These are phyloP conservation scores for Thymus mandschuricus DNA, from an alignment of 257 asterid species.

Conservation along the genomic window DNA sequence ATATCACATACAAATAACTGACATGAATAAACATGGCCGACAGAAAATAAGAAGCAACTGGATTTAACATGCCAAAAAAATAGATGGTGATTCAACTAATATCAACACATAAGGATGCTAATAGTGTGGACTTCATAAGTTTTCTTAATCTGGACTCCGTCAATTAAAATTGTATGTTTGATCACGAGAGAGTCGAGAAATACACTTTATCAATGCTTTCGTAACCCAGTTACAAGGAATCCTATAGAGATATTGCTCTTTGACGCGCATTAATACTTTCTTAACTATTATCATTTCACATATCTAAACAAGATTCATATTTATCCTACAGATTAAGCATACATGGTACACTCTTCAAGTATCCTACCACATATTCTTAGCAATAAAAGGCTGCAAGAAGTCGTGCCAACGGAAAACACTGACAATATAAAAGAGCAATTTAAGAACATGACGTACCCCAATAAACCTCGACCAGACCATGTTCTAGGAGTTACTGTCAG, in stretches of 20 bases:
- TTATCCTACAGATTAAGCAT: not conserved
- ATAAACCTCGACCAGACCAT: constrained; percentile 89
- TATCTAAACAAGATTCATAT: not conserved
- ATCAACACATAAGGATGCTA: not conserved
- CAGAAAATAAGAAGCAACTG: not conserved
- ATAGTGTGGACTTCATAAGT: not conserved
- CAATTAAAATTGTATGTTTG: not conserved
- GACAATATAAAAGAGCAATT: constrained; percentile 8
- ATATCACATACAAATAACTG: not conserved
- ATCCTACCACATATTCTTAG: not conserved
- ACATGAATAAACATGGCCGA: no score
- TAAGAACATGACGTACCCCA: constrained; percentile 62
- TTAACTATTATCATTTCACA: not conserved
- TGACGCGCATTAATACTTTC: no score
- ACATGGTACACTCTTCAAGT: not conserved
- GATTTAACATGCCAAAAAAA: not conserved
- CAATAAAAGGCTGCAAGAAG: not conserved
- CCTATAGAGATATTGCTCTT: no score
- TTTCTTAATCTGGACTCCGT: not conserved
- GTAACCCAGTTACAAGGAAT: not conserved
- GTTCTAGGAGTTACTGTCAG: constrained; percentile 75
- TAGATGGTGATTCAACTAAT: not conserved
- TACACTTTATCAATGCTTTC: not conserved
- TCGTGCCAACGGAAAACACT: not conserved
- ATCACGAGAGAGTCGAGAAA: constrained; percentile 4